These are phyloP conservation scores for Otatea glauca DNA, from an alignment of 176 grass and related monocot genomes.

Conservation along the genomic window DNA sequence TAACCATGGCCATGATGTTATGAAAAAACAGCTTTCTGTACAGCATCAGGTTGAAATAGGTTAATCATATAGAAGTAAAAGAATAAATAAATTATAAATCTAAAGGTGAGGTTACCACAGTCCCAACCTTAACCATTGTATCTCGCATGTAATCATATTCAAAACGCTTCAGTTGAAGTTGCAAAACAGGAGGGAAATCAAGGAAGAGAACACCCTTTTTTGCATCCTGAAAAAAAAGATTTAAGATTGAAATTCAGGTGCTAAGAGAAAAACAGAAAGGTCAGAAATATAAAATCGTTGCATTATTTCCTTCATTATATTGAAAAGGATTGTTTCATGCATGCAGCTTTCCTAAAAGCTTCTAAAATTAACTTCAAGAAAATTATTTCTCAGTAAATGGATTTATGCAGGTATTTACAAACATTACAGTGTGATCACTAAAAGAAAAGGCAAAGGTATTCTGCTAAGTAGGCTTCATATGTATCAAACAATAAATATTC, in stretches of 20 bases:
- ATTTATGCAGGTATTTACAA: constrained; percentile 26
- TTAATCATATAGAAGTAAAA: background rate
- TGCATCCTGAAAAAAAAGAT: constrained; percentile 72
- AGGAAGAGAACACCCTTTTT: constrained; percentile 96
- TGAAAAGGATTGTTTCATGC: constrained; percentile 11
- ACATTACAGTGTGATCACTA: background rate
- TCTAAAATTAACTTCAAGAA: background rate
- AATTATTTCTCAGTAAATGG: background rate
- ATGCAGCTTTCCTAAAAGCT: background rate
- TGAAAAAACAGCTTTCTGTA: constrained; percentile 19
- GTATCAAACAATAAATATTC: constrained; percentile 16
- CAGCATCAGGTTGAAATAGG: background rate
- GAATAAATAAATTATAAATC: constrained; percentile 20
- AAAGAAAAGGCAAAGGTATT: constrained; percentile 4
- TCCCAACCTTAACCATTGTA: constrained; percentile 93
- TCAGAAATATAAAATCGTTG: constrained; percentile 4
- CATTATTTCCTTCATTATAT: constrained; percentile 21
- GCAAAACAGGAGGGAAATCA: constrained; percentile 97
- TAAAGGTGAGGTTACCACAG: constrained; percentile 1
- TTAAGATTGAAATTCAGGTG: constrained; percentile 37
- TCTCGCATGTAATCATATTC: constrained; percentile 99
- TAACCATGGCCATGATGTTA: constrained; percentile 1
- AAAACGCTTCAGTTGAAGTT: constrained; percentile 97
- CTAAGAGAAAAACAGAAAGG: constrained; percentile 32
- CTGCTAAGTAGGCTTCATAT: background rate